These are phyloP conservation scores for Phaffia tasmanica DNA, from an alignment of 768 basidiomycete species.

Conservation along the genomic window DNA sequence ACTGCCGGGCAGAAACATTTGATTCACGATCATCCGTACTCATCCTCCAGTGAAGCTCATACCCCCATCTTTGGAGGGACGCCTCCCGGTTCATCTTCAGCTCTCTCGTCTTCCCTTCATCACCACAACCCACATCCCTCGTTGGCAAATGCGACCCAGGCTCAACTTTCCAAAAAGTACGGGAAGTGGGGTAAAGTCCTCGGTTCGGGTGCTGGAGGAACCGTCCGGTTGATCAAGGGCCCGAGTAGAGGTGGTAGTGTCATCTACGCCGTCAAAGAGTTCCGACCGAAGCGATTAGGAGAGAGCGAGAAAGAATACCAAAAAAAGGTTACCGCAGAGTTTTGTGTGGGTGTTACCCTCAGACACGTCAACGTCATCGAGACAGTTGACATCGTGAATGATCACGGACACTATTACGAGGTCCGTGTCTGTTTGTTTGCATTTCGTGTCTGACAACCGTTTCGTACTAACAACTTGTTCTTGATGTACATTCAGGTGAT, in stretches of 20 bases:
- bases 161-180: conserved; percentile 91
- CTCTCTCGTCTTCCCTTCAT: conserved; percentile 35
- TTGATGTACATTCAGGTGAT: conserved; percentile 59
- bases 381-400: conserved; percentile 94
- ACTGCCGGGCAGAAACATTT: neutral
- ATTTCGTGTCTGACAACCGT: conserved; percentile 23
- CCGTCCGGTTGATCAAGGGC: conserved; percentile 88
- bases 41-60: conserved; percentile 7
- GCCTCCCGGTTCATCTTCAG: conserved; percentile 9
- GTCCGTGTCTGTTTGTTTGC: conserved; percentile 40
- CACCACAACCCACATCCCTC: conserved; percentile 33
- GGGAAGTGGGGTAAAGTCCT: conserved; percentile 96
- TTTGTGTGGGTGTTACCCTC: conserved; percentile 73
- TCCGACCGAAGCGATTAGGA: conserved; percentile 73
- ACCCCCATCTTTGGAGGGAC: conserved; percentile 18
- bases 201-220: conserved; percentile 95
- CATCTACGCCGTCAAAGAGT: conserved; percentile 95
- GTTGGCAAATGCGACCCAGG: conserved; percentile 39
- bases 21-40: neutral
- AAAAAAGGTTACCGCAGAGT: conserved; percentile 98
- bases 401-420: conserved; percentile 98
- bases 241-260: conserved; percentile 65
- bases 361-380: conserved; percentile 95
- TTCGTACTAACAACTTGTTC: conserved; percentile 5
- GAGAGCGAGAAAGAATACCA: conserved; percentile 96